A percentile compares a stretch with the other conserved stretches of the same genome.
These are phyloP conservation scores for Suhomyces sp. DNA, from an alignment of 805 yeast genomes.

Conservation along the genomic window DNA sequence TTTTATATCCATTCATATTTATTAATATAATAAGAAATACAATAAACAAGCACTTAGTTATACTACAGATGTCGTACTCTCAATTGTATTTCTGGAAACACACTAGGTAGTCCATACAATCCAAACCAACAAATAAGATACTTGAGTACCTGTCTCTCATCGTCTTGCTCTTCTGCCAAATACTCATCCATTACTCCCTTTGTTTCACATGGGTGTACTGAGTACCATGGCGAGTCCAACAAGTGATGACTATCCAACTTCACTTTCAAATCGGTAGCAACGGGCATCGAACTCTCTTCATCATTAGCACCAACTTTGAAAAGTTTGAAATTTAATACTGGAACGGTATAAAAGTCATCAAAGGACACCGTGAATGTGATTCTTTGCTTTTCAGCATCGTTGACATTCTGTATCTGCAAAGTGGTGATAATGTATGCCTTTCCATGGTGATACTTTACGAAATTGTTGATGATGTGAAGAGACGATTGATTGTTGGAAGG, in stretches of 20 bases:
- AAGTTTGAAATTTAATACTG: slow-evolving; percentile 28
- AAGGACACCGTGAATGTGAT: slow-evolving; percentile 28
- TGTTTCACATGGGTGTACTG: slow-evolving; percentile 35
- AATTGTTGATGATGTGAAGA: slow-evolving; percentile 10
- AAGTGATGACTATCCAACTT: slow-evolving; percentile 11
- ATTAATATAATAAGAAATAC: no score
- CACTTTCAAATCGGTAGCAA: not conserved
- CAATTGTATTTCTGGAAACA: slow-evolving; percentile 11
- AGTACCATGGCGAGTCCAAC: slow-evolving; percentile 17
- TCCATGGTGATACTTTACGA: slow-evolving; percentile 1
- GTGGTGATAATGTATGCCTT: slow-evolving; percentile 1
- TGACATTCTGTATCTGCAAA: no score
- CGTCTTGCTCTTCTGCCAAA: not conserved
- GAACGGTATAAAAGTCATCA: slow-evolving; percentile 30
- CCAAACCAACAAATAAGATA: slow-evolving; percentile 26
- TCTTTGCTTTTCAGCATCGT: no score
- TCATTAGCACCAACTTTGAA: slow-evolving; percentile 7
- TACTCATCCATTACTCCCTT: slow-evolving; percentile 14
- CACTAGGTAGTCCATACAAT: slow-evolving; percentile 18
- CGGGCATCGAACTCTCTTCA: no score
- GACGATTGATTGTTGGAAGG: not conserved
- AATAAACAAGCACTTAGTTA: no score
- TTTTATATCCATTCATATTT: no score
- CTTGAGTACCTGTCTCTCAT: slow-evolving; percentile 1
- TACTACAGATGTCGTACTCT: not conserved